Evolutionary conservation across 73 alveolate genomes (phyloP).

Genomic region (Paramecium sonneborni): DNA sequence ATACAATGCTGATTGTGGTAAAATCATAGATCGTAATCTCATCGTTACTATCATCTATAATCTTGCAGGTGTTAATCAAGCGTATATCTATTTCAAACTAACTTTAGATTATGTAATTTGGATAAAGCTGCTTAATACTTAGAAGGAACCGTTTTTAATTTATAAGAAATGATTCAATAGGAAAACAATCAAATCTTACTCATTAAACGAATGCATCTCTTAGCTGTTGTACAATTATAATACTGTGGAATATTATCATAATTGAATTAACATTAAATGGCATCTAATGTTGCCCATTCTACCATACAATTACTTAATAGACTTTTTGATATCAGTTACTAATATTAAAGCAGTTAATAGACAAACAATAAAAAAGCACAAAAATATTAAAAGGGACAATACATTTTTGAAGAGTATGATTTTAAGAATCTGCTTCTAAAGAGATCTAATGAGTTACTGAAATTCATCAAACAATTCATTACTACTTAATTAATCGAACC

Average conservation of each 20-base stretch:
- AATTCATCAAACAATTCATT: neutral
- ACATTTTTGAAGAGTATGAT: neutral
- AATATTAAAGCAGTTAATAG: slow-evolving; percentile 27
- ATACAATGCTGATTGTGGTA: slow-evolving; percentile 17
- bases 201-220: neutral
- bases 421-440: neutral
- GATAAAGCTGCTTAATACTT: slow-evolving; percentile 2
- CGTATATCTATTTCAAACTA: neutral
- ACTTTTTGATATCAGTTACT: slow-evolving; percentile 16
- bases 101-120: neutral
- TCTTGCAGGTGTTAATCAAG: slow-evolving; percentile 12
- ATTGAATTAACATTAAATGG: neutral
- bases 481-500: neutral
- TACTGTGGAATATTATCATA: slow-evolving; percentile 3
- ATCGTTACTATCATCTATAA: neutral
- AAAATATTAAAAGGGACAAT: neutral
- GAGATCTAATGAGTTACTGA: slow-evolving; percentile 25
- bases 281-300: neutral
- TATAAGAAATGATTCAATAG: neutral
- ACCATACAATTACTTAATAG: neutral
- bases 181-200: slow-evolving; percentile 17
- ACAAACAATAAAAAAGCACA: neutral
- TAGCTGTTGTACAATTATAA: slow-evolving; percentile 5
- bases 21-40: slow-evolving; percentile 52
- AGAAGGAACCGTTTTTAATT: slow-evolving; percentile 6